Conservation (phyloP, 345 rosid species). For the Salix viminalis region DNA sequence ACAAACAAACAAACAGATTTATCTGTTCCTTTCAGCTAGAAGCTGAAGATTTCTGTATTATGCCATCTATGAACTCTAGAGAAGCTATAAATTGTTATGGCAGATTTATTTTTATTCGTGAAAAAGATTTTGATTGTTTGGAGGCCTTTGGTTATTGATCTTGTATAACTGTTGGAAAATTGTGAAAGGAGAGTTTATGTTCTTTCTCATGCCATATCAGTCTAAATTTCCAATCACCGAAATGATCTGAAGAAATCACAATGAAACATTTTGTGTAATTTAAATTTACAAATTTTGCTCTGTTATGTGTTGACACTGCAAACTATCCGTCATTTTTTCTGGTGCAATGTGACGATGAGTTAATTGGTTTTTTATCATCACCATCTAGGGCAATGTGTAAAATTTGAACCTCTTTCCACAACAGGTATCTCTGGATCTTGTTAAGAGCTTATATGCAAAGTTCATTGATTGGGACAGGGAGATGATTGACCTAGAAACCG, state of each 20-base stretch:
- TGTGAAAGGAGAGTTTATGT: not conserved
- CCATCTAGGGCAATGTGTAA: too few relatives aligned
- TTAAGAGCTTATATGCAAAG: conserved; percentile 90
- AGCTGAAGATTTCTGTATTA: not conserved
- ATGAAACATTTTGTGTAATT: not conserved
- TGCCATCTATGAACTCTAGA: not conserved
- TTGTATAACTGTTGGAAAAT: not conserved
- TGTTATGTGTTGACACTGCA: not conserved
- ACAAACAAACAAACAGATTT: too few relatives aligned
- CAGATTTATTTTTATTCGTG: not conserved
- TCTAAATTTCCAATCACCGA: not conserved
- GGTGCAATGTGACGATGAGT: not conserved
- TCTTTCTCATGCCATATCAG: not conserved
- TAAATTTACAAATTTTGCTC: not conserved
- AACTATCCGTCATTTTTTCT: not conserved
- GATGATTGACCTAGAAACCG: conserved; percentile 84
- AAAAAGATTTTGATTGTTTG: not conserved
- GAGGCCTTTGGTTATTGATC: not conserved
- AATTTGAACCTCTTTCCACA: not conserved
- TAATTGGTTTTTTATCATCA: not conserved
- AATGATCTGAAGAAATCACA: not conserved
- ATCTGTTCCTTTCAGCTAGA: not conserved
- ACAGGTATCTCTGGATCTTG: conserved; percentile 95
- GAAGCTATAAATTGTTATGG: not conserved
- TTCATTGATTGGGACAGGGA: conserved; percentile 88